Conservation (phyloP, 441 rosid species). For the Adansonia madagascariensis region DNA sequence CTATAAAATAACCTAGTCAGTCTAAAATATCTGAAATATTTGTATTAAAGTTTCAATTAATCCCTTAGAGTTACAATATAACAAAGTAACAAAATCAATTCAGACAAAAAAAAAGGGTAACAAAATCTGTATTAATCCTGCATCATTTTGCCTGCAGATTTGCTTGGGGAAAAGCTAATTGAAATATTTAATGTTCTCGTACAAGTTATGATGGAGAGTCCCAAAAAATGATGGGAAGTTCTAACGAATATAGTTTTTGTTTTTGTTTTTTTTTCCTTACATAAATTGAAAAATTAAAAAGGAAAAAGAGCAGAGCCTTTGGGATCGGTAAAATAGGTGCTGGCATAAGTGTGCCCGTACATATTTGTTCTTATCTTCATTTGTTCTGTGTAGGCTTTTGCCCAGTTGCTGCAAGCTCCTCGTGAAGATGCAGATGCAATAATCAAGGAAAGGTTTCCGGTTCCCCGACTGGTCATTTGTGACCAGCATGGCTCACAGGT, state of each 20-base stretch:
- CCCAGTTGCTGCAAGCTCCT: constrained; percentile 76
- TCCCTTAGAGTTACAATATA: neutral
- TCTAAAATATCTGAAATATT: neutral
- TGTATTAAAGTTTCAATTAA: neutral
- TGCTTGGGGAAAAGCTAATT: neutral
- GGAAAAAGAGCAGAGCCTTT: neutral
- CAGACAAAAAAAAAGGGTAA: no score
- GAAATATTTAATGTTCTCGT: neutral
- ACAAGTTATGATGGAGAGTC: neutral
- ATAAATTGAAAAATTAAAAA: neutral
- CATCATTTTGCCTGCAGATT: constrained; percentile 5
- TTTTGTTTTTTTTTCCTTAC: neutral
- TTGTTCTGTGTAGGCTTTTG: constrained; percentile 61
- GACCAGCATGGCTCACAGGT: constrained; percentile 99
- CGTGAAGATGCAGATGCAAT: constrained; percentile 56
- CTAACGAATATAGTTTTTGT: neutral
- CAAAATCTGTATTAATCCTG: neutral
- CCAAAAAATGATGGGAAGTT: neutral
- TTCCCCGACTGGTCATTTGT: constrained; percentile 82
- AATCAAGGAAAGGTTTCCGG: constrained; percentile 82
- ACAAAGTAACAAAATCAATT: neutral
- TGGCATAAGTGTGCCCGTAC: neutral
- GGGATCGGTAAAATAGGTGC: neutral
- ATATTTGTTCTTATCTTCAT: constrained; percentile 7
- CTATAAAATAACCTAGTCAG: neutral